A percentile compares a stretch with the other conserved stretches of the same genome.
Conservation (phyloP, 192 early-diverging fungal species). For the Gryganskiella cystojenkinii region DNA sequence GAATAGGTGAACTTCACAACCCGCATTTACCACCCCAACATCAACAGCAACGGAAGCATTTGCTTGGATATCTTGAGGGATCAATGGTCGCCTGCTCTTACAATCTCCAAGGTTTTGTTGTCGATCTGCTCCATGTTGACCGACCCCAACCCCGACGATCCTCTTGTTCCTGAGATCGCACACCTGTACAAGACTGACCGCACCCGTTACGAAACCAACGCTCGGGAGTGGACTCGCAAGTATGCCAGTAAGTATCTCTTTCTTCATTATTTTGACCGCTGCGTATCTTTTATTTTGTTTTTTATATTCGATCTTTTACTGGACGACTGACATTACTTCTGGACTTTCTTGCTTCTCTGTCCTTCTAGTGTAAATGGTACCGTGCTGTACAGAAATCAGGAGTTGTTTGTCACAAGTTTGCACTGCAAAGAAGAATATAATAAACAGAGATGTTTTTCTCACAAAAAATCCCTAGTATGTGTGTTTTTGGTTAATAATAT, state of each 20-base stretch:
- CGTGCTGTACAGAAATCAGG: slow-evolving; percentile 5
- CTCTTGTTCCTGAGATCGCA: slow-evolving; percentile 97
- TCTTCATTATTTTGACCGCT: neutral
- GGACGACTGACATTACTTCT: too few species aligned
- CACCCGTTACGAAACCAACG: slow-evolving; percentile 86
- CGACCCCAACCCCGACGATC: slow-evolving; percentile 98
- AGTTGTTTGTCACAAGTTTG: slow-evolving; percentile 17
- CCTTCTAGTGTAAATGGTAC: slow-evolving; percentile 28
- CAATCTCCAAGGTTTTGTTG: slow-evolving; percentile 97
- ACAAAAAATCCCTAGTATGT: too few species aligned
- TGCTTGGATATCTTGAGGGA: slow-evolving; percentile 98
- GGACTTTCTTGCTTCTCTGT: too few species aligned
- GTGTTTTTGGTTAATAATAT: too few species aligned
- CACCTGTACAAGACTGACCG: slow-evolving; percentile 98
- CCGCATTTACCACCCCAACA: slow-evolving; percentile 98
- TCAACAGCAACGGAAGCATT: slow-evolving; percentile 98
- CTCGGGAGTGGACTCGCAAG: slow-evolving; percentile 96
- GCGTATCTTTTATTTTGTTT: neutral
- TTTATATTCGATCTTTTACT: neutral
- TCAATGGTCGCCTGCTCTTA: slow-evolving; percentile 98
- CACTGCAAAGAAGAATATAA: slow-evolving; percentile 18
- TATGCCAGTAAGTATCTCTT: slow-evolving; percentile 69
- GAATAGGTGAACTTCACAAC: slow-evolving; percentile 96
- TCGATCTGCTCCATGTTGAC: slow-evolving; percentile 99
- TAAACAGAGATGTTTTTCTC: neutral